Evolutionary conservation across 345 rosid genomes (phyloP), one percentile per base, ranked within the genome.

Genomic region (Lepidium africanum): DNA sequence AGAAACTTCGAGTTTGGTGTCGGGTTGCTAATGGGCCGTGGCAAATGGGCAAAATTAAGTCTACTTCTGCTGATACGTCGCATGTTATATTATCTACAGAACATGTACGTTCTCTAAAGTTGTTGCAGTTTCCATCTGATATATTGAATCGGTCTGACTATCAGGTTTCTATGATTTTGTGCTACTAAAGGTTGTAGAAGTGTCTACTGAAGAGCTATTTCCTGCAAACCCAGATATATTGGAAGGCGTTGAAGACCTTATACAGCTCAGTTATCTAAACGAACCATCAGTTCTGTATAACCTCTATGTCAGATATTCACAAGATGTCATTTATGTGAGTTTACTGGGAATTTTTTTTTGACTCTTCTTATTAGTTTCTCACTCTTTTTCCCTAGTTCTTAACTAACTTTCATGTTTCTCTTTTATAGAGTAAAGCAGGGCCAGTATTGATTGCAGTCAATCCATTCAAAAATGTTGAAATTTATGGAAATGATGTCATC

Each of bases 221-320:
- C 99, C 99, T 61, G 90, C 99, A 73, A 95, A 91, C 78, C 96
- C 99, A 5, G 90, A 89, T 76, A 81, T 95, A 35, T 81, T 95
- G 41, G 90, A 85, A 78, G 96, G 93, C 25, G 93, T 81, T 65
- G 91, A 86, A 77, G 90, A 95, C 75, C 96, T 95, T 68, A 78
- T 85, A 70, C 95, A 87, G 74, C 99, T 95, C 72, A 87, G 91
- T 81, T 91, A 86, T 85, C 74, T 95, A 79, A 95, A 95, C 59
- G 99, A 95, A 69, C 99, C 97, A 35, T 86, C 97, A 2, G 88
- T 91, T 71, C 86, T 95, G 76, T 80, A 89, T 80, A 95, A 91
- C 76, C 84, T 95, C n/a, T 81, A 75, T 59, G 69, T 71, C 86
- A 84, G 97, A 85, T 95, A 81, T 77, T 80, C 83, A n/a, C 82